A percentile compares a stretch with the other conserved stretches of the same genome.
These are phyloP conservation scores for Lepidopterella palustris DNA, from an alignment of 495 filamentous ascomycete genomes.

Conservation along the genomic window DNA sequence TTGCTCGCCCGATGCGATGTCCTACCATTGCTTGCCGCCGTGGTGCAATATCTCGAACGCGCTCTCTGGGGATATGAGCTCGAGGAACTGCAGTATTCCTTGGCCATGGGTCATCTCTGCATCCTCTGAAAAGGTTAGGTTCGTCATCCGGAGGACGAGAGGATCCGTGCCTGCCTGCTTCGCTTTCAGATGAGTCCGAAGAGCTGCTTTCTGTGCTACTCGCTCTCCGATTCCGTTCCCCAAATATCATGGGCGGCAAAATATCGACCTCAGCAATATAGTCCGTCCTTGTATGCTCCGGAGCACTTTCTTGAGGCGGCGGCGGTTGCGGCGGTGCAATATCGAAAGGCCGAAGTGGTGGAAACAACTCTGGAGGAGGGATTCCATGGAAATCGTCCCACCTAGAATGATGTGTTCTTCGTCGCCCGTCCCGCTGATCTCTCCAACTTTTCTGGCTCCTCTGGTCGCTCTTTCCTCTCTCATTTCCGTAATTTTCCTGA, in stretches of 20 bases:
- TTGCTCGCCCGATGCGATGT: not conserved
- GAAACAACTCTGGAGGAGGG: not conserved
- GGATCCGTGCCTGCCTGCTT: not conserved
- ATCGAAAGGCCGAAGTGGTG: not conserved
- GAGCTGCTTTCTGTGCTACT: not conserved
- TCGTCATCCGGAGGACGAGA: no score
- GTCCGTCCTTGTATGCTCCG: not conserved
- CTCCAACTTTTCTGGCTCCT: not conserved
- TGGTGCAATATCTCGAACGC: not conserved
- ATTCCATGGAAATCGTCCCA: not conserved
- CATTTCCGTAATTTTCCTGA: not conserved
- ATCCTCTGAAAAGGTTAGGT: no score
- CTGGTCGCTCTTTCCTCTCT: not conserved
- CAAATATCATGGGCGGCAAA: not conserved
- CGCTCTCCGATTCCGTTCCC: not conserved
- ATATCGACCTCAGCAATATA: not conserved
- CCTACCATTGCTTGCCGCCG: not conserved
- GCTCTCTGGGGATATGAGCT: not conserved
- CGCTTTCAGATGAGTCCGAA: not conserved
- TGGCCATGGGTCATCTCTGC: no score
- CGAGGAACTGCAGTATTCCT: no score
- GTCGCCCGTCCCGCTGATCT: not conserved
- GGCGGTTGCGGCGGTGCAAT: not conserved
- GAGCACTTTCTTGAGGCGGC: not conserved
- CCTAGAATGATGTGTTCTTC: not conserved